Percentiles rank a stretch among this genome's conserved stretches.
Evolutionary conservation across 176 grass and related monocot species (phyloP).

Genomic region (Lolium perenne): DNA sequence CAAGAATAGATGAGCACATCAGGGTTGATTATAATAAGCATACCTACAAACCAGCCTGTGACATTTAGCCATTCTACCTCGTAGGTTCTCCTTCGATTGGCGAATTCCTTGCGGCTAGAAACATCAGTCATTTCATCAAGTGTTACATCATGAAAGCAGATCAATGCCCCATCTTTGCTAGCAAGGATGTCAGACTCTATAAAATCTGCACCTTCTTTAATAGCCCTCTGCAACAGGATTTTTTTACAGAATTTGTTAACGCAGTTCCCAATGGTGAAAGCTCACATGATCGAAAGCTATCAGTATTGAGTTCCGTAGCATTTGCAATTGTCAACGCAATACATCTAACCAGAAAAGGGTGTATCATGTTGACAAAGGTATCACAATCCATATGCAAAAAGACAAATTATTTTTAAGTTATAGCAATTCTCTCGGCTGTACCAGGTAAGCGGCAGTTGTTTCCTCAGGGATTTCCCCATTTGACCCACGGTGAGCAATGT

Average conservation of each 20-base stretch:
- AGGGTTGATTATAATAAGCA: slow-evolving; percentile 32
- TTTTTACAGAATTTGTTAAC: background rate
- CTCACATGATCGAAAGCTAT: slow-evolving; percentile 11
- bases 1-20: slow-evolving; percentile 5
- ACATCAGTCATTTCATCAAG: slow-evolving; percentile 85
- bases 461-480: slow-evolving; percentile 98
- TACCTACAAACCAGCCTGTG: slow-evolving; percentile 94
- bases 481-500: slow-evolving; percentile 96
- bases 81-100: slow-evolving; percentile 86
- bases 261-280: slow-evolving; percentile 10
- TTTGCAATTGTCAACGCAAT: background rate
- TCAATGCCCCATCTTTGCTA: slow-evolving; percentile 80
- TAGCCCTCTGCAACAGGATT: slow-evolving; percentile 70
- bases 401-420: background rate
- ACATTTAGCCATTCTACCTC: slow-evolving; percentile 76
- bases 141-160: slow-evolving; percentile 98
- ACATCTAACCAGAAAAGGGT: slow-evolving; percentile 7
- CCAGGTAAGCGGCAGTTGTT: slow-evolving; percentile 87
- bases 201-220: slow-evolving; percentile 95
- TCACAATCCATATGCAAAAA: slow-evolving; percentile 20
- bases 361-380: background rate
- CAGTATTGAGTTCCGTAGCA: slow-evolving; percentile 7
- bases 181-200: slow-evolving; percentile 97
- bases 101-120: slow-evolving; percentile 62
- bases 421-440: slow-evolving; percentile 40